Base-by-base conservation (phyloP, 2,329 filamentous ascomycete species). In the Tolypocladium tundrense region DNA sequence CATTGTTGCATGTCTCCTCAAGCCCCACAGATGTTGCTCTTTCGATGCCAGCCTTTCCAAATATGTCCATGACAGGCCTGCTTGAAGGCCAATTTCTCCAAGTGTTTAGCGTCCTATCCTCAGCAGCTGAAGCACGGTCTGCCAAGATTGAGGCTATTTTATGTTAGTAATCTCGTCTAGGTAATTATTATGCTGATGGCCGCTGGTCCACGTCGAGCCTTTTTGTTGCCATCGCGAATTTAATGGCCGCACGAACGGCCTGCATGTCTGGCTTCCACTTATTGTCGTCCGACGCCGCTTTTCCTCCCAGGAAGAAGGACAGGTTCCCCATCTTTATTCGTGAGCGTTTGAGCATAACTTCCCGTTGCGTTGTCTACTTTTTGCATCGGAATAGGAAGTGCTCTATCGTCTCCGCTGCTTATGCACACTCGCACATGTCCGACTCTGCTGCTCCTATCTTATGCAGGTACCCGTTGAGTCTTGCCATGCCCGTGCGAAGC, bases 21-120 rank as follows among this genome's bases (percentile, higher is more conserved):
- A n/a, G n/a, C n/a, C n/a, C n/a, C n/a, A n/a, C n/a, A n/a, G n/a
- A n/a, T n/a, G n/a, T n/a, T n/a, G n/a, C n/a, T n/a, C n/a, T n/a
- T n/a, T n/a, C n/a, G n/a, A n/a, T n/a, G n/a, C n/a, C n/a, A n/a
- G n/a, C n/a, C n/a, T n/a, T n/a, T n/a, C n/a, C n/a, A n/a, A n/a
- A n/a, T n/a, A n/a, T n/a, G n/a, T 35, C 33, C 27, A 57, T 61
- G 58, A 55, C 54, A 60, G 56, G 56, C 57, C 58, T 60, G 57
- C 57, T 59, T 60, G 51, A 60, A 62, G 59, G 52, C 55, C 57
- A 57, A 58, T 43, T 60, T 60, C 57, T 60, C 24, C 57, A 58
- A 62, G 59, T 60, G 58, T 62, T 60, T 56, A 60, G 60, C 57
- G 55, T 60, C 59, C 59, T 62, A 60, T 60, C 52, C 39, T 60